Conservation (phyloP, 78 protist genomes). For the Diacronema lutheri region DNA sequence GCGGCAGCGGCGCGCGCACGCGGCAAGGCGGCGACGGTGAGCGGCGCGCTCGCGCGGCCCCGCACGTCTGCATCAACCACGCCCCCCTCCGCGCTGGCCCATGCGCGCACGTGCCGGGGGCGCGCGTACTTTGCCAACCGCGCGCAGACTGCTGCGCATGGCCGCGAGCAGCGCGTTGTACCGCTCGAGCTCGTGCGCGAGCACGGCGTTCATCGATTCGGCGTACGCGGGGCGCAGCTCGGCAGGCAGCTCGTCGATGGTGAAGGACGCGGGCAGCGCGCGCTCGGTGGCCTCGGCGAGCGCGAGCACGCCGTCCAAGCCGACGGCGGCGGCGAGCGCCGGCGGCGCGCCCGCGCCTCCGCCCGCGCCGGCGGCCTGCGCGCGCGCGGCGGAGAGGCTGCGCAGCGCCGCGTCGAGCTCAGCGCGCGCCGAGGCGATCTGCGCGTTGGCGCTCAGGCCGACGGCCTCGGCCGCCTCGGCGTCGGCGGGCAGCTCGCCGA, state of each 20-base stretch:
- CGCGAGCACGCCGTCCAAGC: not conserved
- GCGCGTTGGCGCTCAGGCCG: conserved; percentile 82
- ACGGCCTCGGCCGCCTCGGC: conserved; percentile 64
- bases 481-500: conserved; percentile 31
- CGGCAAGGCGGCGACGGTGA: conserved; percentile 47
- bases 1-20: conserved; percentile 36
- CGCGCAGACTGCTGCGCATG: not conserved
- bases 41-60: too few relatives aligned
- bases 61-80: too few relatives aligned
- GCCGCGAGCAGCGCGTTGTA: conserved; percentile 42
- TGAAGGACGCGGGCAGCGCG: conserved; percentile 10
- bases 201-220: conserved; percentile 64
- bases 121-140: not conserved
- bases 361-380: conserved; percentile 31
- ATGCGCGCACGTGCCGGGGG: too few relatives aligned
- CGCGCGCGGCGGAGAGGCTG: conserved; percentile 51
- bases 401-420: conserved; percentile 48
- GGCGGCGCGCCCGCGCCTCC: not conserved
- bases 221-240: conserved; percentile 26
- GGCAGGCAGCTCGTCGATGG: not conserved
- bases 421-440: conserved; percentile 54
- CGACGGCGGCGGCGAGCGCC: not conserved
- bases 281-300: not conserved
- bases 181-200: conserved; percentile 44
- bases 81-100: too few relatives aligned